Base-by-base conservation (phyloP, 768 basidiomycete genomes). In the Lactifluus volemus region DNA sequence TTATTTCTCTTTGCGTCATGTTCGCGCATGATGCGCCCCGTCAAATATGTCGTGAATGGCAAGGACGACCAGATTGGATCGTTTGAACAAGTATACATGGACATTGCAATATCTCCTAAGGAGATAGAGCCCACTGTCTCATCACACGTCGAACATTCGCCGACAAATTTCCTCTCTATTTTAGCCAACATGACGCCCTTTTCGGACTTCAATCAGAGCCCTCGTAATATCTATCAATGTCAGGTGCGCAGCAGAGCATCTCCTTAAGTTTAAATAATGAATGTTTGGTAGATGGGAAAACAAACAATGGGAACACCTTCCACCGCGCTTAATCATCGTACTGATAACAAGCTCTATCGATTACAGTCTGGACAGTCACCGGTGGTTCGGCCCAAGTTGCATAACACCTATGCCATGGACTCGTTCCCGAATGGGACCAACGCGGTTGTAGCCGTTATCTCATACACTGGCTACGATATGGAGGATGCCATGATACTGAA, bases 401-500 rank as follows among this genome's bases (percentile, higher is more conserved):
- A 98, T 76, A 89, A 94, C 69, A 84, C 86, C 4, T 99, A 98
- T 74, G 96, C 91, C 49, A 97, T 99, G 89, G 97, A 99, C 73
- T 84, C 90, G 36, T 99, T 94, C 81, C 97, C 97, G 1, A 98
- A 95, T 68, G 97, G 97, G 15, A 98, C 89, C 49, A 99, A 99
- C 72, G 97, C 97, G 19, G 79, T 99, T 61, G 97, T 99, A 52
- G 97, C 97, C n/a, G 97, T 99, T 70, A 98, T 99, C 68, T 99
- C 97, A 0, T 99, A 99, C 71, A 99, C 97, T 4, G 97, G 97
- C 4, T 99, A 99, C 74, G 97, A 99, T 73, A 99, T 99, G 97
- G 97, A 99, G 76, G 97, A 99, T 68, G 97, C 97, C 66, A 99
- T 99, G 97, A 99, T 99, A 67, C 77, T 99, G 54, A 99, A 99